Evolutionary conservation across 768 basidiomycete genomes (phyloP).

Genomic region (Guyanaporus albipodus): DNA sequence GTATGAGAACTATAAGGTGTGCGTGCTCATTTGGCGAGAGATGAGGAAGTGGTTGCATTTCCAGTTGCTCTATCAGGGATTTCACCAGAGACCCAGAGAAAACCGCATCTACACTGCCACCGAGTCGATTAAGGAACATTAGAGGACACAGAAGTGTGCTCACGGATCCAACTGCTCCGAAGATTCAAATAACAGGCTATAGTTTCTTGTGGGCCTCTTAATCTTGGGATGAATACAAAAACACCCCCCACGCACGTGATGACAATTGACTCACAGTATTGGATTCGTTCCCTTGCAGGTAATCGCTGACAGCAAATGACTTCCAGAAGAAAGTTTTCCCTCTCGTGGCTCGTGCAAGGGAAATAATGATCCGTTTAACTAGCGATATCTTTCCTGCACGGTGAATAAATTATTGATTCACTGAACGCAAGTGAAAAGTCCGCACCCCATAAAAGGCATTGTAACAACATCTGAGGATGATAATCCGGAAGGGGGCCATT

Average conservation of each 20-base stretch:
- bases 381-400: conserved; percentile 73
- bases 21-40: conserved; percentile 79
- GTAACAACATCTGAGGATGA: conserved; percentile 89
- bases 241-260: background rate
- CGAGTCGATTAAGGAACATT: conserved; percentile 4
- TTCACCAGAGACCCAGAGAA: conserved; percentile 62
- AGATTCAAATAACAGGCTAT: conserved; percentile 53
- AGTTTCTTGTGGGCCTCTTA: conserved; percentile 32
- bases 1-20: conserved; percentile 78
- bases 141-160: conserved; percentile 13
- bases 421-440: conserved; percentile 1
- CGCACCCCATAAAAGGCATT: conserved; percentile 90
- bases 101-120: conserved; percentile 41
- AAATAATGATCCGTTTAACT: conserved; percentile 77
- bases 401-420: conserved; percentile 1
- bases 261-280: conserved; percentile 18
- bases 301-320: conserved; percentile 52
- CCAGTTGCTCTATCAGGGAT: conserved; percentile 60
- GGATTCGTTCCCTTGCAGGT: conserved; percentile 20
- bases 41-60: conserved; percentile 60
- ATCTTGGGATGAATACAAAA: conserved; percentile 7
- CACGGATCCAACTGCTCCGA: conserved; percentile 45
- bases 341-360: conserved; percentile 44
- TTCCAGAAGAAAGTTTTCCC: conserved; percentile 35
- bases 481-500: conserved; percentile 90